A percentile compares a stretch with the other conserved stretches of the same genome.
These are phyloP conservation scores for Tanacetum coccineum DNA, from an alignment of 129 eudicot species.

Conservation along the genomic window DNA sequence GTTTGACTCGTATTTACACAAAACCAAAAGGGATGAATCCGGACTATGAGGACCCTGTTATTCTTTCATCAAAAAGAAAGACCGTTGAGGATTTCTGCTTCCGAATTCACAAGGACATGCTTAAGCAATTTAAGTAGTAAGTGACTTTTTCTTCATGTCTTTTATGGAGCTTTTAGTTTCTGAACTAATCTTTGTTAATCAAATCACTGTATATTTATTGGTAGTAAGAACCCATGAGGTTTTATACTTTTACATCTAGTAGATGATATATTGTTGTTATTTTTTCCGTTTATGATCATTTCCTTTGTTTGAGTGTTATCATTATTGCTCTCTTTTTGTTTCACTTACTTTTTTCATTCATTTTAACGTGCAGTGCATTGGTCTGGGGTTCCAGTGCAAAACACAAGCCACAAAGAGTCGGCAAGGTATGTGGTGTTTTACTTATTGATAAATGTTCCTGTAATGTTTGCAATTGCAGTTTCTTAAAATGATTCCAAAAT, in stretches of 20 bases:
- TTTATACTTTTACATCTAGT: neutral
- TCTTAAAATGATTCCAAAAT: neutral
- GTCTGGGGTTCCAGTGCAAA: conserved; percentile 99
- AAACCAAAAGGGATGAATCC: conserved; percentile 99
- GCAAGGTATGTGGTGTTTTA: conserved; percentile 53
- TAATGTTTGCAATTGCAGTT: neutral
- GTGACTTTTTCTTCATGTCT: conserved; percentile 20
- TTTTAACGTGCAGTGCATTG: conserved; percentile 60
- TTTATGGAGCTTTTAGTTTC: neutral
- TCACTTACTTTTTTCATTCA: conserved; percentile 7
- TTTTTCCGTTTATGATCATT: too few relatives aligned
- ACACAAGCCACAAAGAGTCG: conserved; percentile 99
- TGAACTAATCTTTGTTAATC: neutral
- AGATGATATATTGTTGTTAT: too few relatives aligned
- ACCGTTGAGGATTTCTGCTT: conserved; percentile 92
- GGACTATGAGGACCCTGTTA: conserved; percentile 95
- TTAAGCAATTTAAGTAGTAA: conserved; percentile 94
- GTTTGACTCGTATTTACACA: conserved; percentile 93
- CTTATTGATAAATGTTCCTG: neutral
- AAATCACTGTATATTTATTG: neutral
- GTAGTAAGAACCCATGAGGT: conserved; percentile 11
- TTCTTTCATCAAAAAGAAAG: conserved; percentile 77
- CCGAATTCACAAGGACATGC: conserved; percentile 94
- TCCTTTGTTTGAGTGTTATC: neutral
- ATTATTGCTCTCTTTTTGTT: neutral